Evolutionary conservation across 2,329 filamentous ascomycete species (phyloP).

Genomic region (Fusarium ramigenum): DNA sequence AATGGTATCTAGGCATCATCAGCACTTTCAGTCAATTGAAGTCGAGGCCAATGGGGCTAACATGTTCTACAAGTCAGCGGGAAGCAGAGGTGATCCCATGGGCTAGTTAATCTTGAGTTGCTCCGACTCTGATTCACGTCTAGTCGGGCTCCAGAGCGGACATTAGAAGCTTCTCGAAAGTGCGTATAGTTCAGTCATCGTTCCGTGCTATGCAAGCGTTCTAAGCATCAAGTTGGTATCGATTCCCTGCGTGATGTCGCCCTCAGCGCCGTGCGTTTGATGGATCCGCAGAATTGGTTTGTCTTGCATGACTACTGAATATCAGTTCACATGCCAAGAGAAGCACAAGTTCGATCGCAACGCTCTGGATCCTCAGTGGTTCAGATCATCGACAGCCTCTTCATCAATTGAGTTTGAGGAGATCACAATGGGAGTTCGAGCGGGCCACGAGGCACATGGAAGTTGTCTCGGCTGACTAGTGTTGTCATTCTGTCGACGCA

Average conservation of each 20-base stretch:
- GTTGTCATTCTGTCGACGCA: neutral
- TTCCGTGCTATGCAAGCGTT: neutral
- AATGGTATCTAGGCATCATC: neutral
- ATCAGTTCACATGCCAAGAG: neutral
- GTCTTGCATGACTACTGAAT: neutral
- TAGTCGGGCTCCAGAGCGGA: neutral
- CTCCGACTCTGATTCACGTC: neutral
- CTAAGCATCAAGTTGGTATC: neutral
- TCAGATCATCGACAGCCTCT: accelerated
- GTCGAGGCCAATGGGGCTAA: too few relatives aligned
- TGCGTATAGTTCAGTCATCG: too few relatives aligned
- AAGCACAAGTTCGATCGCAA: neutral
- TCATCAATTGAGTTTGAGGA: too few relatives aligned
- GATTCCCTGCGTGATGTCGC: neutral
- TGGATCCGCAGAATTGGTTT: neutral
- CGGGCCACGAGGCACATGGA: accelerated
- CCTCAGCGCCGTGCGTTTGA: neutral
- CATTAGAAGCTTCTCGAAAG: neutral
- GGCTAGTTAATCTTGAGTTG: neutral
- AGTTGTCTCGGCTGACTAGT: neutral
- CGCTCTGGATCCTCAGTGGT: accelerated
- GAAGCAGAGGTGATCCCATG: neutral
- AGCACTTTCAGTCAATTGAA: accelerated
- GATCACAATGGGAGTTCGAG: accelerated
- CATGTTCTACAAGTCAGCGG: neutral